These are phyloP conservation scores for Pseudogymnoascus sp. DNA, from an alignment of 2,329 filamentous ascomycete genomes.

Conservation along the genomic window DNA sequence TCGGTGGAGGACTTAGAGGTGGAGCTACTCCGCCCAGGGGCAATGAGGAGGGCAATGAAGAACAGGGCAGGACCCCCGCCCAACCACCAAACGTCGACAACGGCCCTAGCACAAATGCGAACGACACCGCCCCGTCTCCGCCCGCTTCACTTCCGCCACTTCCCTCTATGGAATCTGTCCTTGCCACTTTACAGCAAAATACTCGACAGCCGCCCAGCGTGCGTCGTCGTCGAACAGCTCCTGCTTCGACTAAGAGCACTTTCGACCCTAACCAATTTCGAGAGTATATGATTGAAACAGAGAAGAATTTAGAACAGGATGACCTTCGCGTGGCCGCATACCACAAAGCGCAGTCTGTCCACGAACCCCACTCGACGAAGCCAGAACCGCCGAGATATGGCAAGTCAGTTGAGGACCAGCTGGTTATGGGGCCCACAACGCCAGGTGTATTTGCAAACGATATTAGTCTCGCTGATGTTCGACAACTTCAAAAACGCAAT, in stretches of 20 bases:
- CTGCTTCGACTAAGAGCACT: neutral
- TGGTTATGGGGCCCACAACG: neutral
- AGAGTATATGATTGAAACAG: neutral
- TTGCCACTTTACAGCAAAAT: neutral
- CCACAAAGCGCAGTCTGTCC: neutral
- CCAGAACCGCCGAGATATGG: neutral
- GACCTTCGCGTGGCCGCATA: neutral
- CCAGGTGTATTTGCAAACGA: neutral
- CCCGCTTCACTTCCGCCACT: neutral
- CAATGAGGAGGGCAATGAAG: neutral
- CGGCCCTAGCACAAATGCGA: neutral
- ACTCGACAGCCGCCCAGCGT: neutral
- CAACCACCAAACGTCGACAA: neutral
- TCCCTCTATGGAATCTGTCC: neutral
- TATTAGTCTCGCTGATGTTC: neutral
- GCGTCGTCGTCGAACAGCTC: neutral
- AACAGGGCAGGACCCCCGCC: neutral
- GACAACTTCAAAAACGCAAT: neutral
- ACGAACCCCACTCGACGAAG: neutral
- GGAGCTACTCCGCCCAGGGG: neutral
- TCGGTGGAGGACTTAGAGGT: neutral
- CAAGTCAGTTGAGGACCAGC: neutral
- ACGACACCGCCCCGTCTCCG: neutral
- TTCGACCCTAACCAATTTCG: neutral
- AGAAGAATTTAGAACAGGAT: neutral